These are phyloP conservation scores for Nakazawaea siamensis DNA, from an alignment of 805 yeast species.

Conservation along the genomic window DNA sequence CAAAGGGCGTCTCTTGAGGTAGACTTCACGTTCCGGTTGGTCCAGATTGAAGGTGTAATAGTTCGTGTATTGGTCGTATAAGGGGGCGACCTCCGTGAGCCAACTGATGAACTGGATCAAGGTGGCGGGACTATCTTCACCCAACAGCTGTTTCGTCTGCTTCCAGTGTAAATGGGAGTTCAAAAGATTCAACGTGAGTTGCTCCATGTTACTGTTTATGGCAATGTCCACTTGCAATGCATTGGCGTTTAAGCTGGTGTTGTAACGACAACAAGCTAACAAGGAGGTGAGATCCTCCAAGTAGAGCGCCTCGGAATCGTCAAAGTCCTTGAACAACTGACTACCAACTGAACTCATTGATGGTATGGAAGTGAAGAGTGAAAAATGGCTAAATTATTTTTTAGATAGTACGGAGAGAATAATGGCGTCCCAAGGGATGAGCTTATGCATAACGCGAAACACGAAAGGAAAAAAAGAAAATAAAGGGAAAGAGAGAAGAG, in stretches of 20 bases:
- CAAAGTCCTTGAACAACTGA: constrained; percentile 1
- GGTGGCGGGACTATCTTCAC: not conserved
- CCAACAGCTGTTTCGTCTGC: constrained; percentile 1
- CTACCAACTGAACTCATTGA: too few species aligned
- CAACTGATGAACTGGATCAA: constrained; percentile 3
- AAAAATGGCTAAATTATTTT: too few species aligned
- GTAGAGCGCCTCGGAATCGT: not conserved
- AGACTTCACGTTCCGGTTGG: constrained; percentile 19
- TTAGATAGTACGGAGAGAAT: too few species aligned
- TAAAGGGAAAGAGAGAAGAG: too few species aligned
- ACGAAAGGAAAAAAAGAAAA: too few species aligned
- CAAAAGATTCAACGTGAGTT: not conserved
- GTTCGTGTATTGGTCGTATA: constrained; percentile 17
- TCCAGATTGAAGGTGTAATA: constrained; percentile 15
- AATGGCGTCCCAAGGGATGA: too few species aligned
- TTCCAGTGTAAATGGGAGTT: constrained; percentile 1
- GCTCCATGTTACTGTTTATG: constrained; percentile 2
- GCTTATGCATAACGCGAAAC: too few species aligned
- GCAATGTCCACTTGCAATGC: constrained; percentile 4
- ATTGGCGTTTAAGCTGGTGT: not conserved
- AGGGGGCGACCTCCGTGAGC: constrained; percentile 10
- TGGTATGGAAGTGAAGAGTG: too few species aligned
- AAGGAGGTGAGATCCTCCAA: constrained; percentile 3
- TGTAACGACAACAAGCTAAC: constrained; percentile 5
- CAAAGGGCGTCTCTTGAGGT: constrained; percentile 22